phyloP scores from a whole-genome alignment of 2,329 filamentous ascomycete species.

The Paecilomyces variotii region DNA sequence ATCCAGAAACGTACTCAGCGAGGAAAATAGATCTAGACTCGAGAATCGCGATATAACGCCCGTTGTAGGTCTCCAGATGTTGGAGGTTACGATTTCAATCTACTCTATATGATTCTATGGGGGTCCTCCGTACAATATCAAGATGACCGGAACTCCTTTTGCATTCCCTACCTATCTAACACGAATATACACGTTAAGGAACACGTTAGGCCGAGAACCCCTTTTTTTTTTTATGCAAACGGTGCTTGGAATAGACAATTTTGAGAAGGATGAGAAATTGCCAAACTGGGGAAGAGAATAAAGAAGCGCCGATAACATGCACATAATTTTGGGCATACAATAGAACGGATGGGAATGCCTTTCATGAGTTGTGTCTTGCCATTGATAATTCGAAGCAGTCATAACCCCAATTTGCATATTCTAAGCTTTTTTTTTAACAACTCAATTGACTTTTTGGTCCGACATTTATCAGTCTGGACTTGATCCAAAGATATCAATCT shows the following conservation, averaged over 20 bases:
- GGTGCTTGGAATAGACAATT: not conserved
- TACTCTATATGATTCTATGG: no score
- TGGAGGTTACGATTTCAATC: no score
- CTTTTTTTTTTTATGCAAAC: not conserved
- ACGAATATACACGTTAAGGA: no score
- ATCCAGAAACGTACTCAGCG: no score
- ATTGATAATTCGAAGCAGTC: not conserved
- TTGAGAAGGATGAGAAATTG: not conserved
- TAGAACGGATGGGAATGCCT: not conserved
- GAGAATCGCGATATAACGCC: no score
- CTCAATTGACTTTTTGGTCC: not conserved
- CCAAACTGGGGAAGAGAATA: not conserved
- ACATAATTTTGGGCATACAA: not conserved
- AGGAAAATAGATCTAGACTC: no score
- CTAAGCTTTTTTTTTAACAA: not conserved
- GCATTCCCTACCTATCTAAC: no score
- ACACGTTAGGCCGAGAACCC: no score
- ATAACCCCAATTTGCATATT: not conserved
- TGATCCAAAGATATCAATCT: not conserved
- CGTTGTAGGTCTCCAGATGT: no score
- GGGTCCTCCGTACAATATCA: no score
- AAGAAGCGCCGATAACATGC: not conserved
- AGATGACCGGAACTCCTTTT: no score
- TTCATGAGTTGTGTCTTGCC: not conserved
- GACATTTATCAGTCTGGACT: not conserved